Percentiles rank a stretch among this genome's conserved stretches.
Evolutionary conservation across 2,329 filamentous ascomycete genomes (phyloP).

Genomic region (Colletotrichum sublineola): DNA sequence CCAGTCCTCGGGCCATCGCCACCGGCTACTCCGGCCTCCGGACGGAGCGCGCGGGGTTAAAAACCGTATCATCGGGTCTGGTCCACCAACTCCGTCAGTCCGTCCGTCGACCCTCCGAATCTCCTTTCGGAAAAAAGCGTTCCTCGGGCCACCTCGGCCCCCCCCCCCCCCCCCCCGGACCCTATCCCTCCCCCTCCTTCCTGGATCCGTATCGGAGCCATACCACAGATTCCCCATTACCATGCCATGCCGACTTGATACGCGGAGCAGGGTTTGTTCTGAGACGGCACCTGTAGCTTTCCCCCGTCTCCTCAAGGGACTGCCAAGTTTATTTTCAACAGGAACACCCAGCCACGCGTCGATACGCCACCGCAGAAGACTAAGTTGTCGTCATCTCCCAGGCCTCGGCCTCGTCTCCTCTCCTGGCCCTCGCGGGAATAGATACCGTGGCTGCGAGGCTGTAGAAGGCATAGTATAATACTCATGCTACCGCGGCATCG

Average conservation of each 20-base stretch:
- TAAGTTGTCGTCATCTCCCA: background rate
- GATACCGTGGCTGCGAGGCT: background rate
- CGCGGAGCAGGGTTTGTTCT: too few species aligned
- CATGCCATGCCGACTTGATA: too few species aligned
- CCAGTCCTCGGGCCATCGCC: too few species aligned
- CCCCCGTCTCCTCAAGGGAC: background rate
- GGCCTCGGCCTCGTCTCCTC: accelerated
- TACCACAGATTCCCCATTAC: too few species aligned
- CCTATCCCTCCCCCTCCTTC: too few species aligned
- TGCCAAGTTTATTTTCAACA: background rate
- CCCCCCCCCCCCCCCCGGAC: background rate
- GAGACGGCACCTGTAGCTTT: background rate
- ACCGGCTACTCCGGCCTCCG: too few species aligned
- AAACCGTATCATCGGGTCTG: background rate
- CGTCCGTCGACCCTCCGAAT: background rate
- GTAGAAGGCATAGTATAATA: background rate
- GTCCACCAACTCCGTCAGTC: too few species aligned
- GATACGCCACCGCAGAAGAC: background rate
- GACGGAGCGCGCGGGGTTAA: too few species aligned
- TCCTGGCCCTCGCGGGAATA: background rate
- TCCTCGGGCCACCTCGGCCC: background rate
- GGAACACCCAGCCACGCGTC: background rate
- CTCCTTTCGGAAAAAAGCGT: background rate
- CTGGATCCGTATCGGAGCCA: too few species aligned
- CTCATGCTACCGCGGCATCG: background rate